These are phyloP conservation scores for Lolium perenne DNA, from an alignment of 176 grass and related monocot genomes.

Conservation along the genomic window DNA sequence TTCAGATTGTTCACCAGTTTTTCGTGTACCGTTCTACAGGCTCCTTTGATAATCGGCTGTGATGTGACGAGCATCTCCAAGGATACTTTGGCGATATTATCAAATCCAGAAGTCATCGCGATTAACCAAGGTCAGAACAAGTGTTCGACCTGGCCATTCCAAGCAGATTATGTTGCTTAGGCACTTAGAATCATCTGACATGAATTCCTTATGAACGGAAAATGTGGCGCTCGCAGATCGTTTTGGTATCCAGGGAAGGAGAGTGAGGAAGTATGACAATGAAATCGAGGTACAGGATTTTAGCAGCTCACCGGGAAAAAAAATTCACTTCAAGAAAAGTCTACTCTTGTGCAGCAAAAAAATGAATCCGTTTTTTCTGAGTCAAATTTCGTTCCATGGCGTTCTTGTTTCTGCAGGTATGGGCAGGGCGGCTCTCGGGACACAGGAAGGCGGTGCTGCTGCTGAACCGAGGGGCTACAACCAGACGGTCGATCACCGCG, in stretches of 20 bases:
- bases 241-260: conserved; percentile 69
- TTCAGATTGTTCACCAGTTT: not conserved
- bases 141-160: not conserved
- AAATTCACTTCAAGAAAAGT: not conserved
- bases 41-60: conserved; percentile 81
- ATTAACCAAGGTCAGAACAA: conserved; percentile 69
- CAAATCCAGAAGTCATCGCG: conserved; percentile 78
- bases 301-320: not conserved
- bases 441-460: conserved; percentile 65
- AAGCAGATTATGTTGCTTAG: not conserved
- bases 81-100: conserved; percentile 55
- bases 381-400: not conserved
- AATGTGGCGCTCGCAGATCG: conserved; percentile 47
- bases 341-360: not conserved
- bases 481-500: conserved; percentile 27
- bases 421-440: conserved; percentile 57
- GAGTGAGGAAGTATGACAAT: conserved; percentile 61
- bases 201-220: not conserved
- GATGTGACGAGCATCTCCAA: conserved; percentile 60
- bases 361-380: not conserved
- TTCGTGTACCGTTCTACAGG: conserved; percentile 43
- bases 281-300: conserved; percentile 50
- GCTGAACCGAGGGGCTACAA: conserved; percentile 48
- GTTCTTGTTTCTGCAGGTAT: conserved; percentile 52
- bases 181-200: not conserved